These are phyloP conservation scores for Hypocrella siamensis DNA, from an alignment of 2,329 filamentous ascomycete genomes.

Conservation along the genomic window DNA sequence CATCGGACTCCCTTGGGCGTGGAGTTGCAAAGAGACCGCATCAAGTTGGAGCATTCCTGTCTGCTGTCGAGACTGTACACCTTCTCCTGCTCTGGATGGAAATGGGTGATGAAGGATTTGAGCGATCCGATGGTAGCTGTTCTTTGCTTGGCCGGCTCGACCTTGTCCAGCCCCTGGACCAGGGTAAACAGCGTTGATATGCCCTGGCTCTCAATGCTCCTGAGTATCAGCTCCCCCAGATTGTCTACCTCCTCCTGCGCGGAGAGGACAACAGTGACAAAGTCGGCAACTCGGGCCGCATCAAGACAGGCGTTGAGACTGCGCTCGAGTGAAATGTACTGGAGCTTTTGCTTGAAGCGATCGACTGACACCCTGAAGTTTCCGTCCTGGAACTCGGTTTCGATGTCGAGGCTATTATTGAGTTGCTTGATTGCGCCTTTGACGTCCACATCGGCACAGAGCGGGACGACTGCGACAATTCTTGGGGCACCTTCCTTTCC, in stretches of 20 bases:
- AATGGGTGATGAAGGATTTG: conserved; percentile 86
- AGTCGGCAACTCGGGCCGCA: conserved; percentile 77
- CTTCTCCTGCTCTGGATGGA: conserved; percentile 85
- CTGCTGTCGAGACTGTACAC: conserved; percentile 75
- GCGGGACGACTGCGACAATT: conserved; percentile 74
- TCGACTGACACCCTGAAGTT: conserved; percentile 58
- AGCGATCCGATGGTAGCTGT: conserved; percentile 65
- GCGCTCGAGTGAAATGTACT: conserved; percentile 62
- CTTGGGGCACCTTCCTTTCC: conserved; percentile 77
- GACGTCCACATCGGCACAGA: conserved; percentile 59
- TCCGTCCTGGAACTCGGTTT: conserved; percentile 43
- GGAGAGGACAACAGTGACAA: conserved; percentile 74
- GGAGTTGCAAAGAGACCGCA: conserved; percentile 80
- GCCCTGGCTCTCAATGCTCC: conserved; percentile 82
- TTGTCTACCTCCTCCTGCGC: conserved; percentile 71
- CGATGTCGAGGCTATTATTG: conserved; percentile 67
- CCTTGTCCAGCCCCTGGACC: conserved; percentile 61
- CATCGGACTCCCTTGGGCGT: conserved; percentile 89
- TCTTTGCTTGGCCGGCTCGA: conserved; percentile 67
- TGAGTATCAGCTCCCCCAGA: conserved; percentile 69
- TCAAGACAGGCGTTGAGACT: conserved; percentile 69
- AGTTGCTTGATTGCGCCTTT: conserved; percentile 51
- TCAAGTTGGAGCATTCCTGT: conserved; percentile 81
- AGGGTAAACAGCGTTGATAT: conserved; percentile 83
- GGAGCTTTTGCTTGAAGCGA: conserved; percentile 86